phyloP scores from a whole-genome alignment of 148 eudicot genomes.

The Camellia lanceoleosa region DNA sequence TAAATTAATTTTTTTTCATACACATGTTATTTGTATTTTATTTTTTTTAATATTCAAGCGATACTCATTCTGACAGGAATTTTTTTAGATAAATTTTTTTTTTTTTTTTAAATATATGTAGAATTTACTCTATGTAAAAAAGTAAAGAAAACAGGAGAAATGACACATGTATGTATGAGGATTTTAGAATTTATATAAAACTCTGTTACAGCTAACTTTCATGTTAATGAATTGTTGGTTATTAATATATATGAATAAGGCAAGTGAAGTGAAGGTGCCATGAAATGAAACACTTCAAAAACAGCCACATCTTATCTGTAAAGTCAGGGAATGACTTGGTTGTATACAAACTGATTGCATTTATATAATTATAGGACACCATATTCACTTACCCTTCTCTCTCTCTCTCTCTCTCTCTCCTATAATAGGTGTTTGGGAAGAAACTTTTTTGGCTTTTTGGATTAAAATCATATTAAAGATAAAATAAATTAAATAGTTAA shows the following conservation, averaged over 20 bases:
- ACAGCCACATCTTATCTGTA: slow-evolving; percentile 26
- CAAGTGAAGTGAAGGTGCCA: slow-evolving; percentile 16
- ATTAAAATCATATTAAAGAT: too few relatives aligned
- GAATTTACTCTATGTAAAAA: not conserved
- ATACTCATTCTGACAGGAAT: too few relatives aligned
- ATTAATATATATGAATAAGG: not conserved
- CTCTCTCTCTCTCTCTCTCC: not conserved
- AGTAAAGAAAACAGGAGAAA: not conserved
- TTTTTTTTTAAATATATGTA: not conserved
- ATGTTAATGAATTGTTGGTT: not conserved
- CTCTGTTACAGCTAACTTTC: not conserved
- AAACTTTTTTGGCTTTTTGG: too few relatives aligned
- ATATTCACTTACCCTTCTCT: not conserved
- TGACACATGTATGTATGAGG: not conserved
- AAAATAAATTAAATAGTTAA: too few relatives aligned
- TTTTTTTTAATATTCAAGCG: too few relatives aligned
- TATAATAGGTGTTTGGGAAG: too few relatives aligned
- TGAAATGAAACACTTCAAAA: not conserved
- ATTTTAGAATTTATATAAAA: not conserved
- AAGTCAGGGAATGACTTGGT: slow-evolving; percentile 20
- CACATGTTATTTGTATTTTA: too few relatives aligned
- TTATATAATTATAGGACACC: not conserved
- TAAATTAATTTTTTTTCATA: too few relatives aligned
- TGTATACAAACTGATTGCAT: slow-evolving; percentile 16
- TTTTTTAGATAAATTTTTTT: too few relatives aligned